phyloP scores from a whole-genome alignment of 1,284 basidiomycete species.

The Thelephora terrestris region DNA sequence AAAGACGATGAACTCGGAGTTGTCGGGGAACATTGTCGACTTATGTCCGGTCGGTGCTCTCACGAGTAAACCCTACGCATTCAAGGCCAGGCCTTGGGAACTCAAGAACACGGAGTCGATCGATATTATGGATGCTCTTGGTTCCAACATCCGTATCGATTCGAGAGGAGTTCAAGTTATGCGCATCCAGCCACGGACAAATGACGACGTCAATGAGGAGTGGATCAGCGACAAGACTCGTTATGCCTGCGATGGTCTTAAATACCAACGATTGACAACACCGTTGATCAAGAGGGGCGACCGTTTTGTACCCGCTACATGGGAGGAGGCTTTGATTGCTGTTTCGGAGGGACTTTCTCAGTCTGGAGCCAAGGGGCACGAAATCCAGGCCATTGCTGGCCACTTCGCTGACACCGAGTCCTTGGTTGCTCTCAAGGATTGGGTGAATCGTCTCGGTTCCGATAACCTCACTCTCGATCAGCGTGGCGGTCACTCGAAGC shows the following conservation, averaged over 20 bases:
- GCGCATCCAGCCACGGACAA: conserved; percentile 92
- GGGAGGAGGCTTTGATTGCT: conserved; percentile 85
- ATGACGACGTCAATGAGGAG: conserved; percentile 99
- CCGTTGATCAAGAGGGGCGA: conserved; percentile 90
- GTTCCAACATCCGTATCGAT: conserved; percentile 96
- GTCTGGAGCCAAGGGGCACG: conserved; percentile 85
- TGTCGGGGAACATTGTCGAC: conserved; percentile 96
- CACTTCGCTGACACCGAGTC: conserved; percentile 92
- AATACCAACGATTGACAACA: conserved; percentile 90
- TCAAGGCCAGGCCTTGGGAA: conserved; percentile 97
- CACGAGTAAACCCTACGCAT: conserved; percentile 97
- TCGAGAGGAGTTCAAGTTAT: conserved; percentile 95
- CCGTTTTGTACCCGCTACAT: conserved; percentile 84
- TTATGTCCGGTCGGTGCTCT: conserved; percentile 96
- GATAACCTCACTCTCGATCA: conserved; percentile 89
- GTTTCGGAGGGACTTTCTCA: conserved; percentile 71
- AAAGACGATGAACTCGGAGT: conserved; percentile 95
- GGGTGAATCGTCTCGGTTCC: conserved; percentile 89
- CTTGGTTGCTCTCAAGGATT: conserved; percentile 89
- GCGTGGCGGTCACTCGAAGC: conserved; percentile 51
- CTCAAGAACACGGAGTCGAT: conserved; percentile 97
- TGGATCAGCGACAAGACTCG: conserved; percentile 99
- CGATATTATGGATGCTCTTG: conserved; percentile 97
- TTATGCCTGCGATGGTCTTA: conserved; percentile 92
- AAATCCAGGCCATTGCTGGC: conserved; percentile 94